Percentiles rank a stretch among this genome's conserved stretches.
phyloP scores from a whole-genome alignment of 2,329 filamentous ascomycete genomes.

The Clarireedia hainanense region DNA sequence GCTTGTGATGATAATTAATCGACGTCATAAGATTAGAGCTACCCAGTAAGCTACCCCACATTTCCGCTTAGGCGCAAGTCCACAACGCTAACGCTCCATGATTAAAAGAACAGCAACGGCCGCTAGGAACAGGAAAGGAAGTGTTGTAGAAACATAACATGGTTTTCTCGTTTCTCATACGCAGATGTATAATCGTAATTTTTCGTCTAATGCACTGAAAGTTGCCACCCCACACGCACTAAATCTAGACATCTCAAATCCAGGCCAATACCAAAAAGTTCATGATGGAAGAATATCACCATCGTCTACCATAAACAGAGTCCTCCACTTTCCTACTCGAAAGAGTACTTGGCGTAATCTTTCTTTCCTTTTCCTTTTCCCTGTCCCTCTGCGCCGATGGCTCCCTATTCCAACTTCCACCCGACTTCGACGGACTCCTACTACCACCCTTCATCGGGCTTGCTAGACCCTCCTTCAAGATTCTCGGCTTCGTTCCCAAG shows the following conservation, averaged over 20 bases:
- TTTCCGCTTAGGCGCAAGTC: too few relatives aligned
- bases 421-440: background rate
- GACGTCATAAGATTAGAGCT: too few relatives aligned
- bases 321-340: conserved; percentile 18
- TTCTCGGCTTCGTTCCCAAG: conserved; percentile 22
- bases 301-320: conserved; percentile 27
- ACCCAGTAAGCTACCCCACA: too few relatives aligned
- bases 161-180: too few relatives aligned
- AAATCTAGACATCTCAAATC: background rate
- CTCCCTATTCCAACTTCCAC: conserved; percentile 12
- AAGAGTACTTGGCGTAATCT: conserved; percentile 15
- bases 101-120: too few relatives aligned
- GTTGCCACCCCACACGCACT: too few relatives aligned
- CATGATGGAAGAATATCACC: conserved; percentile 14
- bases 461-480: conserved; percentile 20
- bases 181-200: too few relatives aligned
- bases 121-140: too few relatives aligned
- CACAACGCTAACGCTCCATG: too few relatives aligned
- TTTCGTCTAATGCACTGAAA: too few relatives aligned
- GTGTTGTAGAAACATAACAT: too few relatives aligned
- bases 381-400: conserved; percentile 8
- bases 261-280: background rate
- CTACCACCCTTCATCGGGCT: conserved; percentile 5
- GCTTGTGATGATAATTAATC: too few relatives aligned
- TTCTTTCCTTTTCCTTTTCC: background rate